A percentile compares a stretch with the other conserved stretches of the same genome.
Conservation (phyloP, 805 yeast species). For the Zygoascus bituminiphila region DNA sequence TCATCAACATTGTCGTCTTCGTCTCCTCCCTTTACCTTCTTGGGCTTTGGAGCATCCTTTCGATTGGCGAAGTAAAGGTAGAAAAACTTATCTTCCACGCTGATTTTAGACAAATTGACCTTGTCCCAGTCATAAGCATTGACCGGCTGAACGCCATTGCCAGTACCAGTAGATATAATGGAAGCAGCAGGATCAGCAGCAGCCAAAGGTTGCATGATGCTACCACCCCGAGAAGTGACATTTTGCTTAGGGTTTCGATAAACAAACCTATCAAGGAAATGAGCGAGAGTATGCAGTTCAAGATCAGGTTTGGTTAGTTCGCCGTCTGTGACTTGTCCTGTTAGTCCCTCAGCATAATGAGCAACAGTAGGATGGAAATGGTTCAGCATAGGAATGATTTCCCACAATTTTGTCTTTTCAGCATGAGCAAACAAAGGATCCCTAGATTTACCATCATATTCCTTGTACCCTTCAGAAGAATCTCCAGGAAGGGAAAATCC, state of each 20-base stretch:
- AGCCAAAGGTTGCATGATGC: slow-evolving; percentile 96
- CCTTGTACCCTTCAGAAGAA: slow-evolving; percentile 44
- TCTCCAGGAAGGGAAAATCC: not conserved
- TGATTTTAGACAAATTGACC: slow-evolving; percentile 49
- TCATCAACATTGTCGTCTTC: slow-evolving; percentile 38
- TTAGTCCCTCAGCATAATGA: slow-evolving; percentile 51
- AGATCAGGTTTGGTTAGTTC: slow-evolving; percentile 70
- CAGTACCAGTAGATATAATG: slow-evolving; percentile 9
- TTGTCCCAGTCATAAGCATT: slow-evolving; percentile 80
- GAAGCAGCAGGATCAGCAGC: slow-evolving; percentile 50
- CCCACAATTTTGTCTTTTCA: slow-evolving; percentile 78
- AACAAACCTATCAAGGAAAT: slow-evolving; percentile 91
- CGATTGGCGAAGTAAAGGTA: slow-evolving; percentile 71
- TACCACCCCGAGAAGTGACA: slow-evolving; percentile 63
- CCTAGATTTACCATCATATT: slow-evolving; percentile 79
- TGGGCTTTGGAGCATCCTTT: slow-evolving; percentile 30
- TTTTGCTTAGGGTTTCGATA: slow-evolving; percentile 86
- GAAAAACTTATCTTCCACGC: slow-evolving; percentile 84
- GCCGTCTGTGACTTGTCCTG: slow-evolving; percentile 34
- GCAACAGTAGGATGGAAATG: slow-evolving; percentile 93
- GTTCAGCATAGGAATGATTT: slow-evolving; percentile 56
- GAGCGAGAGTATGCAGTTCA: slow-evolving; percentile 77
- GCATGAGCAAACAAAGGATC: slow-evolving; percentile 94
- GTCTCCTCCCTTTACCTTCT: slow-evolving; percentile 25
- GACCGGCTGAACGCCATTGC: slow-evolving; percentile 44